Base-by-base conservation (phyloP, 2,329 filamentous ascomycete species). In the Exophiala sp. region DNA sequence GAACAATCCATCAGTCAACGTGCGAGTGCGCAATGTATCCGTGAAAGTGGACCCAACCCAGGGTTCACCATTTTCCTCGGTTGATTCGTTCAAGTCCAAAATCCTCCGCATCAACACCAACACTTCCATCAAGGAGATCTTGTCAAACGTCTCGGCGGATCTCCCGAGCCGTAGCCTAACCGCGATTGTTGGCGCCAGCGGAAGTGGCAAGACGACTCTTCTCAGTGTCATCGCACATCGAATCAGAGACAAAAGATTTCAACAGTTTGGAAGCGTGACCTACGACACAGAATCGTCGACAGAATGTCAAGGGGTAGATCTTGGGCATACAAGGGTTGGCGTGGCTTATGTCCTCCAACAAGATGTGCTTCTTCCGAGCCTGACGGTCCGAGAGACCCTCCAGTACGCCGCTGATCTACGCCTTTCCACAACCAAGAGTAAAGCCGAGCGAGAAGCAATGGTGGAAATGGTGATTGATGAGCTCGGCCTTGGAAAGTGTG, bases 151-250 rank as follows among this genome's bases (percentile, higher is more conserved):
- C 19, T 55, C 84, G 0, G 85, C 85, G 7, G 88, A 81, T 46
- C 78, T 86, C 35, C 71, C 81, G 64, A 81, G 82, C 29, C 80
- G 80, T 79, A 56, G 38, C 61, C 59, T 90, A 32, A 77, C 88
- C 53, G 88, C 88, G 34, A 69, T 98, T 49, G 97, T 98, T 62
- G 93, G 93, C 73, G 91, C 98, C 46, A 97, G 91, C 66, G 93
- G 93, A 58, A 94, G 88, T 74, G 93, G 93, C 70, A 98, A 98
- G 75, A 98, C 93, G 2, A 98, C 93, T 0, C 73, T 98, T 7
- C 75, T 95, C 27, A 90, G 93, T 65, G 79, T 85, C 3, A 79
- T 94, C 13, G 86, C 88, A 3, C 78, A 80, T 48, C 74, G 83
- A 52, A 70, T 72, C 14, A 72, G 73, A 0, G 72, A 78, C 0